These are phyloP conservation scores for Lasiodiplodia citricola DNA, from an alignment of 2,329 filamentous ascomycete genomes.

Conservation along the genomic window DNA sequence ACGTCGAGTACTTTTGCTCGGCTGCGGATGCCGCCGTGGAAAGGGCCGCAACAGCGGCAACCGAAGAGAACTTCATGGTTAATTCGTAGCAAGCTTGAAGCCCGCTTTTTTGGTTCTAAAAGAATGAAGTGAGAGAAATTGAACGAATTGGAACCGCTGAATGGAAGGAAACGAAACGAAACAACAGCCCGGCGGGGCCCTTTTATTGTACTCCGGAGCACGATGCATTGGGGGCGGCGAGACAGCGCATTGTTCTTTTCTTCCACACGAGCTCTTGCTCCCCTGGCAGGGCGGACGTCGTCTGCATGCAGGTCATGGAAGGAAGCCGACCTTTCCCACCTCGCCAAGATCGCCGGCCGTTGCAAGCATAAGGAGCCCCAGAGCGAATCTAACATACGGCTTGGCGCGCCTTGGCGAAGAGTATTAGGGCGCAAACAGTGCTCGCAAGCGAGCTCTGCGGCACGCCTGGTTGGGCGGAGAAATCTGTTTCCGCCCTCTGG, in stretches of 20 bases:
- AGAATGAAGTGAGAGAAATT: neutral
- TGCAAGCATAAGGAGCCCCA: neutral
- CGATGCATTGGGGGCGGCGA: neutral
- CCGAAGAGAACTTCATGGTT: conserved; percentile 6
- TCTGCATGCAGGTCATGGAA: conserved; percentile 9
- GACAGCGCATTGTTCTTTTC: neutral
- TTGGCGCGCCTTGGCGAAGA: neutral
- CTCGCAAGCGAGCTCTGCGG: conserved; percentile 2
- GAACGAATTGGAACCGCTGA: neutral
- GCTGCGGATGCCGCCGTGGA: neutral
- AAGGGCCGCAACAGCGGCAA: conserved; percentile 12
- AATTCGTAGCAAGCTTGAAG: neutral
- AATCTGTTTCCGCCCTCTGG: neutral
- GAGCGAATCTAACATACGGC: neutral
- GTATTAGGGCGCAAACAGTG: neutral
- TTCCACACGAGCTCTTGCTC: neutral
- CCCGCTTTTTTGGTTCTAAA: neutral
- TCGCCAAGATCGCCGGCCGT: neutral
- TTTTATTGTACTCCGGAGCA: neutral
- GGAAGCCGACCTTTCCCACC: neutral
- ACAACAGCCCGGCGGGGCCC: neutral
- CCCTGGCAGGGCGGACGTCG: conserved; percentile 3
- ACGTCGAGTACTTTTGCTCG: conserved; percentile 39
- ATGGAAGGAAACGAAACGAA: conserved; percentile 7
- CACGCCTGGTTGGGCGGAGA: conserved; percentile 18